Base-by-base conservation (phyloP, 208 protist species). In the Trypanosoma brucei region DNA sequence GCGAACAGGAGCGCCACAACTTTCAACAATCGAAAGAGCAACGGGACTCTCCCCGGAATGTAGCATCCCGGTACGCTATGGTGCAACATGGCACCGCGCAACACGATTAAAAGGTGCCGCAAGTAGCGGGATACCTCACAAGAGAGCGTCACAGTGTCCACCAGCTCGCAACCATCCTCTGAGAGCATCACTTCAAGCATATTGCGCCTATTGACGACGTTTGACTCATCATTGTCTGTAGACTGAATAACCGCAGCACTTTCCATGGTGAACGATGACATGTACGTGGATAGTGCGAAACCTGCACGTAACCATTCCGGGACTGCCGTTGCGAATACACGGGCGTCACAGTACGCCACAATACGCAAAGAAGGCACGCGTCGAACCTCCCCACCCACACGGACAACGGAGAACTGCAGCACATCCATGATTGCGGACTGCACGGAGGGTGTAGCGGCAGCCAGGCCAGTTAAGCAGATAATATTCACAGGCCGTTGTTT, bases 261-360 rank as follows among this genome's bases (percentile, higher is more conserved):
- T 39, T 95, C 86, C 70, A 90, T 88, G n/a, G 84, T 68, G 30
- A 85, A 60, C 0, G 56, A 65, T 1, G 89, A 95, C 69, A 95
- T 79, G 68, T 83, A 93, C 3, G 78, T 86, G 37, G 89, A 95
- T n/a, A 95, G 78, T 1, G 83, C 72, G 62, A 95, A 95, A 14
- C 71, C 77, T 7, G 70, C 72, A 30, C 86, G 85, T 35, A 93
- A 62, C 9, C 63, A 51, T 61, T 89, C 84, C 4, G 89, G 77
- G n/a, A 95, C 71, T 44, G 79, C 59, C 44, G 73, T 54, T 0
- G 72, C 73, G 70, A 79, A 90, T 51, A 56, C 64, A 13, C 72
- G 74, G 35, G 78, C 68, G 52, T 81, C 70, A 44, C 83, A 91
- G 59, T 91, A 95, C 40, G 86, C 85, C 39, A 95, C 82, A 55